These are phyloP conservation scores for Mollisiaceae sp. DNA, from an alignment of 2,329 filamentous ascomycete species.

Conservation along the genomic window DNA sequence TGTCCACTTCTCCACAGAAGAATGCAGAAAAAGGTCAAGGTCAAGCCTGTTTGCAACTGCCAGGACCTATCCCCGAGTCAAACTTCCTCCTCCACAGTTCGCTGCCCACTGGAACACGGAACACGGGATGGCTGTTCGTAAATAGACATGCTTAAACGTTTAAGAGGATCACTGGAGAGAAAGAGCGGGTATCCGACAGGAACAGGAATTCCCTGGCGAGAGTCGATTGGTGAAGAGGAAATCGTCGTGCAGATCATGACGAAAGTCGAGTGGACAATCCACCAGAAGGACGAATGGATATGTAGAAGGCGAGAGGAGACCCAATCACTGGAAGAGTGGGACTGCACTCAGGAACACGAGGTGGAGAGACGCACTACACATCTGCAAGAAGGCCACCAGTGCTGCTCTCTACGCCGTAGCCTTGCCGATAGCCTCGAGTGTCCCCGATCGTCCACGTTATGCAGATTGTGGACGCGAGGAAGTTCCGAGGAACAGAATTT, in stretches of 20 bases:
- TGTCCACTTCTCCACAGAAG: neutral
- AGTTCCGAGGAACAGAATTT: neutral
- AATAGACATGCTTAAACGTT: conserved; percentile 6
- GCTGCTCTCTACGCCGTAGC: neutral
- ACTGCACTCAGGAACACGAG: neutral
- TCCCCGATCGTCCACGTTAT: neutral
- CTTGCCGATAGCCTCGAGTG: neutral
- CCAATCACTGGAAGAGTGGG: neutral
- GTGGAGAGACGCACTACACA: neutral
- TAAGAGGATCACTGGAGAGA: neutral
- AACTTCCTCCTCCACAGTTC: neutral
- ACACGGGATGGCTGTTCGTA: neutral
- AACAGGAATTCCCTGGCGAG: neutral
- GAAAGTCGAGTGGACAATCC: neutral
- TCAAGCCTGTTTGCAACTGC: neutral
- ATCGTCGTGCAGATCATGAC: neutral
- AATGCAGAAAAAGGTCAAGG: neutral
- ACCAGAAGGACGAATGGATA: neutral
- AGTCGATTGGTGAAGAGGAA: neutral
- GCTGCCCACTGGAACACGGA: neutral
- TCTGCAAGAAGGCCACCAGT: neutral
- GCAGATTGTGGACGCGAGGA: neutral
- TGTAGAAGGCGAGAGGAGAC: neutral
- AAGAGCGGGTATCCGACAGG: neutral
- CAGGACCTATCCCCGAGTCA: neutral